These are phyloP conservation scores for Shiraia bambusicola DNA, from an alignment of 2,329 filamentous ascomycete genomes.

Conservation along the genomic window DNA sequence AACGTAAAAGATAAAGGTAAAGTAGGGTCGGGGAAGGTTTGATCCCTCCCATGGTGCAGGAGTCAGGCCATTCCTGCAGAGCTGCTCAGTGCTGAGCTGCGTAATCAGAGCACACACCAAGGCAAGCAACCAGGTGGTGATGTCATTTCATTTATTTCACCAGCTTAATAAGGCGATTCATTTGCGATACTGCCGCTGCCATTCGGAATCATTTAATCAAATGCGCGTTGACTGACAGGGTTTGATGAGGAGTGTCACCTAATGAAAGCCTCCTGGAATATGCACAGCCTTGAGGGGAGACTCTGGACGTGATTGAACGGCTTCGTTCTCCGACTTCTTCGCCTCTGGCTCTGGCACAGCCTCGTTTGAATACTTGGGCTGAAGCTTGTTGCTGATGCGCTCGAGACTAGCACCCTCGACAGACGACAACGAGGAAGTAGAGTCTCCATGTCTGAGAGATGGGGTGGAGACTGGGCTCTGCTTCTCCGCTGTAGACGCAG, in stretches of 20 bases:
- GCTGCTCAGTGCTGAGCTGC: slow-evolving; percentile 1
- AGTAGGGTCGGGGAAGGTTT: background rate
- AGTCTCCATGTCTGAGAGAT: slow-evolving; percentile 39
- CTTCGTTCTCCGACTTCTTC: slow-evolving; percentile 38
- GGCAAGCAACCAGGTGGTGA: background rate
- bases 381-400: slow-evolving; percentile 27
- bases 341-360: slow-evolving; percentile 16
- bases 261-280: slow-evolving; percentile 36
- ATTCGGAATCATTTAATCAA: background rate
- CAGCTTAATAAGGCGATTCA: background rate
- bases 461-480: slow-evolving; percentile 38
- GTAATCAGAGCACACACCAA: slow-evolving; percentile 7
- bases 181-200: background rate
- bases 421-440: slow-evolving; percentile 36
- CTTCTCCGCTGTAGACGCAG: slow-evolving; percentile 25
- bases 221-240: background rate
- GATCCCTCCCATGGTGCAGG: background rate
- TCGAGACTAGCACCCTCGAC: slow-evolving; percentile 35
- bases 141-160: background rate
- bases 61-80: background rate
- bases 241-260: background rate
- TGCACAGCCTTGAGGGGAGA: slow-evolving; percentile 31
- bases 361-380: slow-evolving; percentile 26
- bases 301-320: slow-evolving; percentile 47
- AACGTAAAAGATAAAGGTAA: slow-evolving; percentile 8